Evolutionary conservation across 2,329 filamentous ascomycete species (phyloP), one percentile per base, ranked within the genome.

Genomic region (Lasiodiplodia sp.): DNA sequence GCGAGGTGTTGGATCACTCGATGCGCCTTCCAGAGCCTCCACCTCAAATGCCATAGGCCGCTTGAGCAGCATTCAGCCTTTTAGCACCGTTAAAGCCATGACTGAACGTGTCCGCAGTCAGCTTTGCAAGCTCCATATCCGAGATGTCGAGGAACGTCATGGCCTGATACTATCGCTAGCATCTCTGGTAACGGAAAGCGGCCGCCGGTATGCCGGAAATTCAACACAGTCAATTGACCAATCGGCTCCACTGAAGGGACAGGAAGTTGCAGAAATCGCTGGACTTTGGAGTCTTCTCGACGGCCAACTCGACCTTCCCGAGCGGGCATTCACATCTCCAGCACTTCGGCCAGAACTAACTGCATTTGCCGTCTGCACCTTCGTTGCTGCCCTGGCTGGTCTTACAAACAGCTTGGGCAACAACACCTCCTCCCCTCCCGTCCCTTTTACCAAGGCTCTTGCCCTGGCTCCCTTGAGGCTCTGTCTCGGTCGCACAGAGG

Each of bases 1-100:
- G 96, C 87, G 95, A 78, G 96, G 96, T 0, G 87, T 96, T n/a
- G 90, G 91, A 0, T 93, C 96, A 71, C 84, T 89, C 10, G 94
- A 97, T 77, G 86, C 89, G 0, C 82, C 86, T 6, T 93, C 93
- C 1, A 87, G 96, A 70, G 86, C 92, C 72, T 86, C 88, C 62
- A 90, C 93, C 16, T 93, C 92, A 1, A 80, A 79, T 1, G 90
- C 92, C 0, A 89, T 95, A 73, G 92, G 92, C 6, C 76, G 78
- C 1, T 76, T 94, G 4, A 71, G 82, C 77, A 44, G 80, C 83
- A 68, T 73, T 83, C 76, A 68, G 70, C 77, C 37, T 62, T 66
- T n/a, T 73, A 75, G 47, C 75, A 82, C 62, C 69, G 75, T 73
- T 66, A 70, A 7, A 80, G 81, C 1, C 69, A 87, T 71, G 75